phyloP scores from a whole-genome alignment of 1,139 yeast genomes.

The Pichia sp. region DNA sequence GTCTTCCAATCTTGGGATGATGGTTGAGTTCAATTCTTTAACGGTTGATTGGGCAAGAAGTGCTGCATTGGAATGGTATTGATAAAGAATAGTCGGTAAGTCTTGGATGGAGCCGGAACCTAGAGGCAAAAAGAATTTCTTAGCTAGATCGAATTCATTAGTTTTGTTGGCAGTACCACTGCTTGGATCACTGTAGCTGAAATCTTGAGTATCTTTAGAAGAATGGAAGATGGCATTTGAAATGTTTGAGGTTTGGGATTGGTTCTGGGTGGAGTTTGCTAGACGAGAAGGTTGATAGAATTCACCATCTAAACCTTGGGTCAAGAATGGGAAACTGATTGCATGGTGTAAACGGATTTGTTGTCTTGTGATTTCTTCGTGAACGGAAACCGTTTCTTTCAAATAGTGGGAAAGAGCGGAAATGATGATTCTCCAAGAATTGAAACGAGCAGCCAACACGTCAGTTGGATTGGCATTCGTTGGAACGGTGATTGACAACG shows the following conservation, averaged over 20 bases:
- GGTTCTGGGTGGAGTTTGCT: slow-evolving; percentile 14
- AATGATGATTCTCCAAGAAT: slow-evolving; percentile 82
- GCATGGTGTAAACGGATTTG: slow-evolving; percentile 82
- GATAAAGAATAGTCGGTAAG: slow-evolving; percentile 69
- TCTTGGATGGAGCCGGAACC: slow-evolving; percentile 86
- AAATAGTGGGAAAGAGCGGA: slow-evolving; percentile 73
- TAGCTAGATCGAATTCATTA: slow-evolving; percentile 37
- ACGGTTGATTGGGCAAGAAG: slow-evolving; percentile 63
- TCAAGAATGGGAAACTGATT: slow-evolving; percentile 52
- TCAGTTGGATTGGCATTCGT: slow-evolving; percentile 77
- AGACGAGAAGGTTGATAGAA: slow-evolving; percentile 34
- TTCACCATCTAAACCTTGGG: slow-evolving; percentile 37
- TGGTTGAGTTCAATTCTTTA: slow-evolving; percentile 64
- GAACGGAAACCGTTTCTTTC: slow-evolving; percentile 77
- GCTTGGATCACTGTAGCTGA: not conserved
- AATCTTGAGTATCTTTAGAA: slow-evolving; percentile 9
- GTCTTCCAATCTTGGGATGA: slow-evolving; percentile 85
- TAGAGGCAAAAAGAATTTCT: slow-evolving; percentile 60
- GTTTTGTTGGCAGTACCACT: slow-evolving; percentile 20
- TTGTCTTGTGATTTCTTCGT: slow-evolving; percentile 84
- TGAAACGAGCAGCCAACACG: slow-evolving; percentile 75
- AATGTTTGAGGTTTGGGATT: slow-evolving; percentile 6
- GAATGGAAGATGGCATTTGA: slow-evolving; percentile 16
- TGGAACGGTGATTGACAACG: slow-evolving; percentile 46
- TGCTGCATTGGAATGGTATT: slow-evolving; percentile 74